Base-by-base conservation (phyloP, 192 early-diverging fungal genomes). In the Backusella psychrophila region DNA sequence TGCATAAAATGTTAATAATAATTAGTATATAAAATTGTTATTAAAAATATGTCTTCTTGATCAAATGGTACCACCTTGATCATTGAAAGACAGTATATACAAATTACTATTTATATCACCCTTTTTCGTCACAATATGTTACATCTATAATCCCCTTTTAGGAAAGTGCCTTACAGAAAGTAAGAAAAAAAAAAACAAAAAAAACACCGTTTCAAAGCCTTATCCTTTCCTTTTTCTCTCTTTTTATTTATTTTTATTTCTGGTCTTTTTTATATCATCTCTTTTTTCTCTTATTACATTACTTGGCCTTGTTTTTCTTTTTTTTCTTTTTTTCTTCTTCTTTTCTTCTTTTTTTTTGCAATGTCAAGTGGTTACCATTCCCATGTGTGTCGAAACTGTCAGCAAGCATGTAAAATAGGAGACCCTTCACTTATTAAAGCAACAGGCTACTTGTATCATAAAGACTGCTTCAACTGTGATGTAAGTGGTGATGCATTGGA, bases 401-500 rank as follows among this genome's bases (percentile, higher is more conserved):
- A 36, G 21, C 33, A 53, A 26, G 12, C 34, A 14, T 59, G 46
- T 70, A 56, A 59, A 49, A 34, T 49, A 69, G 38, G 68, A 36
- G 68, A 70, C 34, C 36, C 33, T 31, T 59, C 68, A 70, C 26
- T 69, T 49, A 56, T 59, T 67, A 33, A 53, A 49, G 49, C 68
- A 76, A 66, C 39, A 41, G 68, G 49, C 49, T 1, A 69, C 69
- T 31, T 69, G 67, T 76, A 76, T 42, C 75, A 76, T 56, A 70
- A 71, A 34, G 67, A 76, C 23, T 76, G 75, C 17, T 76, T 76
- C 44, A 52, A 70, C 34, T 76, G 75, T 56, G 44, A 39, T 34
- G 75, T 76, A 70, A 70, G 75, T 36, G 14, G 29, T 1, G 29
- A 29, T 29, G 29, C 0, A 29, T 29, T 29, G 29, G 29, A 1